Conservation (phyloP, 1,139 yeast genomes). For the Pichia sp. region DNA sequence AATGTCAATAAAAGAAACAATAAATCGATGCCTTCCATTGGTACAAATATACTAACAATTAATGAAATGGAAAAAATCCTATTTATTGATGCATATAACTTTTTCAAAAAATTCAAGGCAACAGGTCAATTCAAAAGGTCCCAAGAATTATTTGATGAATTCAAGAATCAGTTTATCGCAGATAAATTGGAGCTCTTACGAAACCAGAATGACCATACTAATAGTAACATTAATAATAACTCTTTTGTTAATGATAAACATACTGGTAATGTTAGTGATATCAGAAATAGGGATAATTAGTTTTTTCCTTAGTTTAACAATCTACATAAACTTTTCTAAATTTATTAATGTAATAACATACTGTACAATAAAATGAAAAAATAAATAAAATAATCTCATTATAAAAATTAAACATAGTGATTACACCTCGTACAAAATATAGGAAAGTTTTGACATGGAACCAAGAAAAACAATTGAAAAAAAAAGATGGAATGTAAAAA, state of each 20-base stretch:
- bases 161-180: slow-evolving; percentile 44
- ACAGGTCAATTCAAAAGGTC: slow-evolving; percentile 41
- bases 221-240: not conserved
- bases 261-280: not conserved
- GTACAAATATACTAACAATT: slow-evolving; percentile 28
- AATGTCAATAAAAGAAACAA: not conserved
- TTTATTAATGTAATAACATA: not conserved
- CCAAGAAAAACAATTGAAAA: no score
- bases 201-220: not conserved
- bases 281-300: not conserved
- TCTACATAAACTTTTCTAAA: not conserved
- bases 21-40: not conserved
- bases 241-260: not conserved
- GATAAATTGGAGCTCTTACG: slow-evolving; percentile 30
- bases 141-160: slow-evolving; percentile 42
- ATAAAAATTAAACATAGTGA: not conserved
- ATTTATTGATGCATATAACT: slow-evolving; percentile 43
- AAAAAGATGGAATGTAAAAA: not conserved
- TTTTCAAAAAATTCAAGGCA: slow-evolving; percentile 38
- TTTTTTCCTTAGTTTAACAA: not conserved
- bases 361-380: not conserved
- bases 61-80: slow-evolving; percentile 44
- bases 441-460: slow-evolving; percentile 2
- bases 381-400: not conserved
- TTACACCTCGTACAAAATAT: not conserved